phyloP scores from a whole-genome alignment of 148 eudicot species.

The Selenicereus undatus region DNA sequence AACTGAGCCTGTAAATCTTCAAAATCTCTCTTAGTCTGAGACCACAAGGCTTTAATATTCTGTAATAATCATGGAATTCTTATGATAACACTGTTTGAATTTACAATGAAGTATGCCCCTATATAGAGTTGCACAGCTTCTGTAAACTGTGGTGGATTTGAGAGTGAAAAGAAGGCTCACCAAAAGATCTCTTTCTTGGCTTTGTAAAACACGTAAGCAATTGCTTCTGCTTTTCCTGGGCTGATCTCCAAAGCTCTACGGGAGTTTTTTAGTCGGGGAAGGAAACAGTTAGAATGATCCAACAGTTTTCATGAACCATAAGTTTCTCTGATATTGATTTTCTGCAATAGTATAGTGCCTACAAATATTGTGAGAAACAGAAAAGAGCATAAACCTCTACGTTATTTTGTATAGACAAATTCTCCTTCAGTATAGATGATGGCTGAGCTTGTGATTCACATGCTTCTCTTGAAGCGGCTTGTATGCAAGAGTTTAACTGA shows the following conservation, averaged over 20 bases:
- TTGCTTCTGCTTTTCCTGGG: conserved; percentile 37
- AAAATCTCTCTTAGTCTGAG: conserved; percentile 57
- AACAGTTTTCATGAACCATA: too few species aligned
- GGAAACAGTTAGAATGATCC: too few species aligned
- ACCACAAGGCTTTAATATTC: conserved; percentile 56
- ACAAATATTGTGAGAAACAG: background rate
- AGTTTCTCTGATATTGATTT: too few species aligned
- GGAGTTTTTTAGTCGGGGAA: background rate
- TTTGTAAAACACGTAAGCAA: conserved; percentile 39
- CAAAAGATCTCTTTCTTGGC: conserved; percentile 66
- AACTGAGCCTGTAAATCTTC: conserved; percentile 54
- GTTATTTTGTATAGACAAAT: conserved; percentile 22
- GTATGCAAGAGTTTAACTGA: conserved; percentile 39
- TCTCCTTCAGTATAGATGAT: conserved; percentile 30
- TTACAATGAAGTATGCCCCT: too few species aligned
- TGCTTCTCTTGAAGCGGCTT: conserved; percentile 34
- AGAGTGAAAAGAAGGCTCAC: conserved; percentile 42
- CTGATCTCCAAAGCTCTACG: conserved; percentile 48
- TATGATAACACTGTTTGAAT: conserved; percentile 10
- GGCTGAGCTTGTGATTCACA: conserved; percentile 31
- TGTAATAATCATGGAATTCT: conserved; percentile 26
- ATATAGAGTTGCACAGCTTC: background rate
- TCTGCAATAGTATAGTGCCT: too few species aligned
- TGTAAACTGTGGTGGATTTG: background rate
- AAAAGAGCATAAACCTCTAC: conserved; percentile 36